Evolutionary conservation across 2,329 filamentous ascomycete genomes (phyloP).

Genomic region (Scytalidium sp.): DNA sequence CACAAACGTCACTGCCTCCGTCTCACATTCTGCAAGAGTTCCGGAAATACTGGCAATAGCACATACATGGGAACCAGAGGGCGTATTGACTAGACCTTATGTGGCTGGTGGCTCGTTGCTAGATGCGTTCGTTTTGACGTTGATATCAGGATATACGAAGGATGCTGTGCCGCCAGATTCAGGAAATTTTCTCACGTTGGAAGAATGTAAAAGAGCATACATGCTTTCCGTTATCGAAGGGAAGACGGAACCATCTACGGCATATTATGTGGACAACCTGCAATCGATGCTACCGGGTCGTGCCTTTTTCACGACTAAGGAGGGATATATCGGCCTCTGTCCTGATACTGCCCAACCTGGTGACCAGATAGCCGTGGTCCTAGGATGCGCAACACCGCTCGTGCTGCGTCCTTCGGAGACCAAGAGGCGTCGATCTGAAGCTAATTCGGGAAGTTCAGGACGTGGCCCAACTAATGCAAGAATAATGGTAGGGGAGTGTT

Average conservation of each 20-base stretch:
- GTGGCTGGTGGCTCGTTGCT: not conserved
- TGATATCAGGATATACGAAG: not conserved
- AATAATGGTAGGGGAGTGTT: not conserved
- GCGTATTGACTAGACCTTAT: not conserved
- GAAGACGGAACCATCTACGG: not conserved
- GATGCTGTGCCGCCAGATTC: not conserved
- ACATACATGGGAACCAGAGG: not conserved
- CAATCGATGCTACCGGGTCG: not conserved
- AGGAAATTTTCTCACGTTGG: not conserved
- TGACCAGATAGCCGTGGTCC: not conserved
- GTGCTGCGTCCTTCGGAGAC: constrained; percentile 7
- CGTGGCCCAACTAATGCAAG: not conserved
- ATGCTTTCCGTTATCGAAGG: not conserved
- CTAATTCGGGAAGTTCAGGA: not conserved
- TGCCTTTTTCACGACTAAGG: constrained; percentile 3
- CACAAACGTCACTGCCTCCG: not conserved
- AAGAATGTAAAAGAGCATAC: not conserved
- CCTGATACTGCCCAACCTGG: not conserved
- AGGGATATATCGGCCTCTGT: constrained; percentile 4
- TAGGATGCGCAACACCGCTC: constrained; percentile 26
- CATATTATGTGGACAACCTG: not conserved
- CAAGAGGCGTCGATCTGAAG: not conserved
- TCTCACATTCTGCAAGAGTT: not conserved
- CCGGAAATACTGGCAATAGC: not conserved
- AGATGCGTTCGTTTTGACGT: not conserved